Evolutionary conservation across 192 early-diverging fungal species (phyloP).

Genomic region (Haplosporangium gracile): DNA sequence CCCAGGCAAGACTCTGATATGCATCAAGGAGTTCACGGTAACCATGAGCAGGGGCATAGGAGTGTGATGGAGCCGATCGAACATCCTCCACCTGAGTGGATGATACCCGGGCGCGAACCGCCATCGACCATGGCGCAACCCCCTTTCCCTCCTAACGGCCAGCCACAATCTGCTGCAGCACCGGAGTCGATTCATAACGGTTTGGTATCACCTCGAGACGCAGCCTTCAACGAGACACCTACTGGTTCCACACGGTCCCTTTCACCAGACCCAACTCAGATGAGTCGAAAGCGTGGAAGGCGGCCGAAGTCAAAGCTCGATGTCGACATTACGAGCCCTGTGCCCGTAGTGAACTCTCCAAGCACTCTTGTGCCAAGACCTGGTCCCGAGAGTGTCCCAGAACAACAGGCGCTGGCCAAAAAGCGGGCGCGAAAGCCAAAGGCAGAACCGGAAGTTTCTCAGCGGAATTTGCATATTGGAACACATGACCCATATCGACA

Average conservation of each 20-base stretch:
- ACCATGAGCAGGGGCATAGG: neutral
- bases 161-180: neutral
- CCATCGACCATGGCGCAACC: neutral
- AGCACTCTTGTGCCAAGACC: neutral
- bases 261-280: slow-evolving; percentile 12
- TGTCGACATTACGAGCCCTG: neutral
- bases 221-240: neutral
- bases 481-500: slow-evolving; percentile 24
- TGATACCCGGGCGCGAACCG: neutral
- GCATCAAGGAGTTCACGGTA: neutral
- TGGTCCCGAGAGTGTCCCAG: neutral
- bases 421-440: slow-evolving; percentile 14
- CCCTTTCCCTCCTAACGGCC: neutral
- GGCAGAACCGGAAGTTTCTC: neutral
- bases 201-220: neutral
- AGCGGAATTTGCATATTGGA: slow-evolving; percentile 16
- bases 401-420: slow-evolving; percentile 3
- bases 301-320: slow-evolving; percentile 9
- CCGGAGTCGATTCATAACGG: neutral
- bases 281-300: slow-evolving; percentile 12
- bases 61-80: neutral
- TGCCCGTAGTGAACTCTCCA: neutral
- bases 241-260: slow-evolving; percentile 5
- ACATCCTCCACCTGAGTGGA: slow-evolving; percentile 1
- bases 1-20: neutral